Base-by-base conservation (phyloP, 2,329 filamentous ascomycete genomes). In the Zymoseptoria pseudotritici region DNA sequence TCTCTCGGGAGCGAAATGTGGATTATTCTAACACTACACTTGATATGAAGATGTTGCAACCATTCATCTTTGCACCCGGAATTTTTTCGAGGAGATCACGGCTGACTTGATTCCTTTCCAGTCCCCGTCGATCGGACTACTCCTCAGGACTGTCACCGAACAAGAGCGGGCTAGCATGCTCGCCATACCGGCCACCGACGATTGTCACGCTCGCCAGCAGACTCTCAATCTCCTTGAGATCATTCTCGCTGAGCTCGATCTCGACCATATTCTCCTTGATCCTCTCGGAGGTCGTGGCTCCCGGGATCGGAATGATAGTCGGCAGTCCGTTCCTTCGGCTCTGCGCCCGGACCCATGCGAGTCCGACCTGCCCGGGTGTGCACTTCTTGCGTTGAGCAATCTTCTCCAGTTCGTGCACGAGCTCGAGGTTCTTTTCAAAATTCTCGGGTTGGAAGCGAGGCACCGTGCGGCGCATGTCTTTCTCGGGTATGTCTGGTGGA, bases 391-490 rank as follows among this genome's bases (percentile, higher is more conserved):
- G 77, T 65, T 76, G 70, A 1, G 87, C 86, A 46, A 90, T 68
- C 22, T 75, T 75, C 69, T 84, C 75, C 11, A 90, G 73, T 59
- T 83, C 77, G 6, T 78, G 64, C 9, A 86, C 83, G 4, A 91
- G 79, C 69, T 84, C 73, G 8, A 89, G 67, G 72, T 90, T 91
- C 70, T 81, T 79, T 46, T 81, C 76, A 66, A 90, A 87, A 62
- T 82, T 83, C 10, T 81, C 86, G 1, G 79, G 76, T 62, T 83
- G 79, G 74, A 89, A 90, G 21, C 86, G 80, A 4, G 86, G 86
- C 21, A 78, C 69, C 19, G 65, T 56, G 20, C 68, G 71, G 21
- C 80, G 73, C 50, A 77, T 67, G 68, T 84, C 82, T 46, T 77
- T 77, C 53, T 82, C 74, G 2, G 79, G 79, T 46, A 89, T 73